Base-by-base conservation (phyloP, 2,329 filamentous ascomycete genomes). In the Pleurostoma richardsiae region DNA sequence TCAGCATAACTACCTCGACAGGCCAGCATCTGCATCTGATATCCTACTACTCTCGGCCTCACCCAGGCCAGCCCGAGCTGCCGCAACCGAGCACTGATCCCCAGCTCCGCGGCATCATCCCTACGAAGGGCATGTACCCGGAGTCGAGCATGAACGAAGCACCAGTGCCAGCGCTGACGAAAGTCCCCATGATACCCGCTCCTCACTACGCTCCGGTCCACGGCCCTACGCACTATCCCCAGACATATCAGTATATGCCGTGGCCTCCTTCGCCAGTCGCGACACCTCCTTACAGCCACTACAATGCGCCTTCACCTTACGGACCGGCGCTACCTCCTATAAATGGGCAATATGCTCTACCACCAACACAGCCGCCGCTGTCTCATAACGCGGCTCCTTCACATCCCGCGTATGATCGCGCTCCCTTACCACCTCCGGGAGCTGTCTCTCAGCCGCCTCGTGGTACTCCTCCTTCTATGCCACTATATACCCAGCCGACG, bases 1-100 rank as follows among this genome's bases (percentile, higher is more conserved):
- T 97, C 76, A 97, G 92, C 71, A 97, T 99, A 70, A 96, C 91
- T 27, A 97, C 94, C 1, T 90, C 88, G 2, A 84, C 78, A 36
- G 60, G 90, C 54, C 90, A 96, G 59, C 94, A 97, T 63, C 82
- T 99, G 2, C 94, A 99, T 70, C 79, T 99, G 44, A 99, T 99
- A 70, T 96, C 92, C 58, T 99, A 99, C 71, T 97, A 91, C 68
- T 87, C 90, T 4, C 81, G 91, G 47, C 88, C 88, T 29, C 83
- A 89, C 49, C 82, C 87, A 4, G 81, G 82, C 31, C 78, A 84
- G 29, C 79, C 83, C 49, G 86, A 86, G 43, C 76, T 97, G 30
- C 80, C 83, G 54, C 88, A 94, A 59, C 94, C 94, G 1, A 88
- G 87, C 41, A 85, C 80, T 30, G 94, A 99, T 61, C 83, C 88